Conservation (phyloP, 1,139 yeast genomes). For the Pichia inconspicua region DNA sequence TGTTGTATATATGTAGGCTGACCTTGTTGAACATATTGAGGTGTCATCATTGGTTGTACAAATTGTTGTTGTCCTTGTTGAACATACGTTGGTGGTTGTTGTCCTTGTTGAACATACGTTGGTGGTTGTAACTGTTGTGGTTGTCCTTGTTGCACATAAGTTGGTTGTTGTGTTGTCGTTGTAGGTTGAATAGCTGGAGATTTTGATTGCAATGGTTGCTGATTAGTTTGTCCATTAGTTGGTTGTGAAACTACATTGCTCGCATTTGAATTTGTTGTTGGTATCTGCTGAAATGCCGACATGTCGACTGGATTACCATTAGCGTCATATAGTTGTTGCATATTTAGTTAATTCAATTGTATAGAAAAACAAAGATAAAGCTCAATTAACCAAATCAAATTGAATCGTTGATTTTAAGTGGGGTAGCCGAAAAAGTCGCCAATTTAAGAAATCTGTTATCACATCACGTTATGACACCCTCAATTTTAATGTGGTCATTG, state of each 20-base stretch:
- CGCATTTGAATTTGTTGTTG: not conserved
- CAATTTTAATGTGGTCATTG: too few species aligned
- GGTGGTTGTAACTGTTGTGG: not conserved
- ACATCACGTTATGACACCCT: too few species aligned
- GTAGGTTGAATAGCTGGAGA: not conserved
- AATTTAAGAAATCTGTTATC: too few species aligned
- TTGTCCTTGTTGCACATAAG: not conserved
- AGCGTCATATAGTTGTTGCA: conserved; percentile 10
- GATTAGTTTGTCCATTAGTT: too few species aligned
- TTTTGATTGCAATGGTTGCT: not conserved
- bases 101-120: not conserved
- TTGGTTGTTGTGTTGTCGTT: not conserved
- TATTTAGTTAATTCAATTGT: too few species aligned
- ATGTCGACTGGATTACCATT: conserved; percentile 9
- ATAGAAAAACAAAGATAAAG: too few species aligned
- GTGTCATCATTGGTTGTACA: not conserved
- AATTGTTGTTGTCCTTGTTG: not conserved
- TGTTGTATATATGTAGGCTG: not conserved
- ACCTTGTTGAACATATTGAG: not conserved
- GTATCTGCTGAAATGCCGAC: not conserved
- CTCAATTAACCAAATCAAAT: too few species aligned
- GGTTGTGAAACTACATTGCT: not conserved
- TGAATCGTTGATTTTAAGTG: too few species aligned
- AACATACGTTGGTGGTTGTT: not conserved
- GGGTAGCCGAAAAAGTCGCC: too few species aligned